Conservation (phyloP, 2,329 filamentous ascomycete genomes). For the Sclerotiophoma versabilis region DNA sequence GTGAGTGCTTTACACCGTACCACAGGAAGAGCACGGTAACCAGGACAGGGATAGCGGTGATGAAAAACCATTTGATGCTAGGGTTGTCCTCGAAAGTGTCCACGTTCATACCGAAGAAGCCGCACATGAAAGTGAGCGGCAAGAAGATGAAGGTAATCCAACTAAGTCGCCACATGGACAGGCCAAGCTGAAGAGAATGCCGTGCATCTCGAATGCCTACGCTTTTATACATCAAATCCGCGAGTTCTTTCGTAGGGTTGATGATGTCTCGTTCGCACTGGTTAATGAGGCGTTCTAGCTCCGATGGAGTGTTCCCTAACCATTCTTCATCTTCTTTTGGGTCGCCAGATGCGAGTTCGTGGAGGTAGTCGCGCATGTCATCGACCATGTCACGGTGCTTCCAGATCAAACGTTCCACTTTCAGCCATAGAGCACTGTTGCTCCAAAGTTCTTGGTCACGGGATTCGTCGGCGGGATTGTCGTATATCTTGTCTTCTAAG, state of each 20-base stretch:
- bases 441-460: constrained; percentile 61
- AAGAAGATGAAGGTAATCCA: constrained; percentile 80
- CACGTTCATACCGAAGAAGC: constrained; percentile 21
- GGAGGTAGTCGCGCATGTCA: constrained; percentile 54
- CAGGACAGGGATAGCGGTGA: constrained; percentile 56
- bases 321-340: constrained; percentile 48
- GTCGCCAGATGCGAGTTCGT: constrained; percentile 50
- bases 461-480: constrained; percentile 61
- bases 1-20: constrained; percentile 57
- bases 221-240: constrained; percentile 61
- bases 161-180: constrained; percentile 63
- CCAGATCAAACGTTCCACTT: constrained; percentile 60
- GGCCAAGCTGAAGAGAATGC: constrained; percentile 57
- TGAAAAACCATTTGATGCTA: constrained; percentile 60
- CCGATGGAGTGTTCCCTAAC: constrained; percentile 50
- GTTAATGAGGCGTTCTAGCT: constrained; percentile 57
- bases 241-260: constrained; percentile 58
- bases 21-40: constrained; percentile 55
- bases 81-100: constrained; percentile 41
- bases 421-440: constrained; percentile 60
- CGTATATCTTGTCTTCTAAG: constrained; percentile 56
- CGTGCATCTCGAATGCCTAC: constrained; percentile 61
- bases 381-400: constrained; percentile 58
- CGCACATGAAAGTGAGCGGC: constrained; percentile 56
- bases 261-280: constrained; percentile 59